Percentiles rank a stretch among this genome's conserved stretches.
phyloP scores from a whole-genome alignment of 208 protist genomes.

The Crithidia bombi region DNA sequence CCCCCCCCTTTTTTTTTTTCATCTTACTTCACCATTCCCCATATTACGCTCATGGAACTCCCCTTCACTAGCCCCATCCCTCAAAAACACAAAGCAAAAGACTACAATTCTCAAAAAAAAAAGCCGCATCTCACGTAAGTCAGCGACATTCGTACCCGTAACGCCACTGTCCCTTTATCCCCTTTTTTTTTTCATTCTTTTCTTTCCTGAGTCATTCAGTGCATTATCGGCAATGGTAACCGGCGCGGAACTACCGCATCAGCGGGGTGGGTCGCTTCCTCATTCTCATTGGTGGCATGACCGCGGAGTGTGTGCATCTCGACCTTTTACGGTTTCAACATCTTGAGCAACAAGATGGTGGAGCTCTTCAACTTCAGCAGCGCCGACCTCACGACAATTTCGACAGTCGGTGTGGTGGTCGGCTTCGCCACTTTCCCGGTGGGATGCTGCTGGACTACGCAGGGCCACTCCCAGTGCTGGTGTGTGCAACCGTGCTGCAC shows the following conservation, averaged over 20 bases:
- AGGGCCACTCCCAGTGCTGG: conserved; percentile 47
- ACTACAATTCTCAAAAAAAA: too few species aligned
- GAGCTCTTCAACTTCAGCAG: conserved; percentile 41
- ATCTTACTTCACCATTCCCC: too few species aligned
- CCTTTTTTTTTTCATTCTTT: conserved; percentile 10
- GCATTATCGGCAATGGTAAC: conserved; percentile 18
- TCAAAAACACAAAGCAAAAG: too few species aligned
- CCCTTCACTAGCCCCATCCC: too few species aligned
- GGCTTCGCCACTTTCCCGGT: conserved; percentile 50
- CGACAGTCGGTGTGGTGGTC: conserved; percentile 51
- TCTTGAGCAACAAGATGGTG: conserved; percentile 57
- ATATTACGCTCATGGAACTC: too few species aligned
- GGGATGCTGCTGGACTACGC: conserved; percentile 69
- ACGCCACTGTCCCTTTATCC: too few species aligned
- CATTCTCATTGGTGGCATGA: conserved; percentile 53
- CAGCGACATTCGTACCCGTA: too few species aligned
- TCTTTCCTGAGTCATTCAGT: too few species aligned
- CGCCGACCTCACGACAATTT: conserved; percentile 60
- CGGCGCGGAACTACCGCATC: conserved; percentile 43
- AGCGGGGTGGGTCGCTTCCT: conserved; percentile 59
- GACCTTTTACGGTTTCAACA: conserved; percentile 68
- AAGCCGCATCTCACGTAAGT: too few species aligned
- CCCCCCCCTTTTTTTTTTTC: background rate
- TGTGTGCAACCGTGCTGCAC: conserved; percentile 30
- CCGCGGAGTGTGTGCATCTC: conserved; percentile 43